phyloP scores from a whole-genome alignment of 73 alveolate species.

The Paramecium primaurelia region DNA sequence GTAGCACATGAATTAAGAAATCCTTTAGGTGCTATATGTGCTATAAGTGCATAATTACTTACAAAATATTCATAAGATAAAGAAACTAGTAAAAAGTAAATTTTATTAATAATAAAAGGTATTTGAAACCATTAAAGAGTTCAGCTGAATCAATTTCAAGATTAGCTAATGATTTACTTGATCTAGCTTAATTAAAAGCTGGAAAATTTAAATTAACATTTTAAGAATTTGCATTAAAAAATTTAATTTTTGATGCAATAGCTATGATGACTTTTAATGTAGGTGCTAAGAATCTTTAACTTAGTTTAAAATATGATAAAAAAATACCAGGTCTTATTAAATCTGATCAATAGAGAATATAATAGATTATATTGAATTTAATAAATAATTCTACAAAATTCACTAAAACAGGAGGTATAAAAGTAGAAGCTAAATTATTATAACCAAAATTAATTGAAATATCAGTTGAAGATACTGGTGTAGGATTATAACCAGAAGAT shows the following conservation, averaged over 20 bases:
- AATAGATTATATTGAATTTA: constrained; percentile 45
- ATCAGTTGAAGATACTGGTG: constrained; percentile 31
- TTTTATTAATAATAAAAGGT: neutral
- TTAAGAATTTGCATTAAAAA: constrained; percentile 4
- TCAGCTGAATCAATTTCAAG: constrained; percentile 8
- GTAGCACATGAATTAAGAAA: constrained; percentile 59
- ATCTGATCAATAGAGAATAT: constrained; percentile 32
- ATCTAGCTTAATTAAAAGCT: constrained; percentile 55
- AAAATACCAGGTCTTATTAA: constrained; percentile 14
- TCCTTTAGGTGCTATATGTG: constrained; percentile 26
- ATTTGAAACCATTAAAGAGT: constrained; percentile 15
- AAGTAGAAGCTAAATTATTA: neutral
- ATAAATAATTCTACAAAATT: constrained; percentile 41
- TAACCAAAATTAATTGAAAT: constrained; percentile 1
- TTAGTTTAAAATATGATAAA: constrained; percentile 4
- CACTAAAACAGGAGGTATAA: constrained; percentile 39
- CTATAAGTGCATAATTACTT: constrained; percentile 23
- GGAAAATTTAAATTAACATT: constrained; percentile 39
- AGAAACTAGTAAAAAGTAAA: neutral
- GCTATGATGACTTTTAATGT: constrained; percentile 12
- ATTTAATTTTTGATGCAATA: neutral
- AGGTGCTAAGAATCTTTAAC: neutral
- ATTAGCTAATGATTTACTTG: constrained; percentile 43
- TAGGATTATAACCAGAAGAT: constrained; percentile 40
- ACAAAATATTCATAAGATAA: neutral